Conservation (phyloP, 805 yeast species). For the Wickerhamomyces chaumierensis region DNA sequence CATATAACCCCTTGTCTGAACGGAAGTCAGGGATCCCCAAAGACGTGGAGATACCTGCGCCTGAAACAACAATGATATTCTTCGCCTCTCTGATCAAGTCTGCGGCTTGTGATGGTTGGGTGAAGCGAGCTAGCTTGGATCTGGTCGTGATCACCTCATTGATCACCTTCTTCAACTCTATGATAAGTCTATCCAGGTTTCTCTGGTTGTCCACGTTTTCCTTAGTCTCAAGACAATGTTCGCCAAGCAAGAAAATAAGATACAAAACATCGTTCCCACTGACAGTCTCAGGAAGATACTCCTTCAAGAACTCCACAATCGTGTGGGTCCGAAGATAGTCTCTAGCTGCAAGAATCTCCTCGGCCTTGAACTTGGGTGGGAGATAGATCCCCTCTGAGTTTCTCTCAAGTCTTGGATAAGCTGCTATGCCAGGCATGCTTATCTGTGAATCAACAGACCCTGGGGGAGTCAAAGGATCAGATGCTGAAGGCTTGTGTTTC, state of each 20-base stretch:
- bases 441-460: neutral
- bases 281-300: constrained; percentile 51
- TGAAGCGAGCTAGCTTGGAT: constrained; percentile 38
- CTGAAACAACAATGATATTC: constrained; percentile 67
- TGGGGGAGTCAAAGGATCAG: neutral
- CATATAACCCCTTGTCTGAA: constrained; percentile 77
- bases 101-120: constrained; percentile 48
- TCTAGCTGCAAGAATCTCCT: constrained; percentile 34
- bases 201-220: constrained; percentile 31
- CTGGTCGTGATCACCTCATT: constrained; percentile 49
- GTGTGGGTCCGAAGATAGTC: constrained; percentile 51
- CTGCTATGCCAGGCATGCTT: neutral
- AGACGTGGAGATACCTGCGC: constrained; percentile 89
- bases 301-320: constrained; percentile 42
- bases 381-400: constrained; percentile 1
- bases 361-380: constrained; percentile 28
- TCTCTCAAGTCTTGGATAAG: neutral
- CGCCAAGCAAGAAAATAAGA: constrained; percentile 57
- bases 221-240: constrained; percentile 19
- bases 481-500: no score
- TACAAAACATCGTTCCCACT: constrained; percentile 44
- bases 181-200: constrained; percentile 34
- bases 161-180: constrained; percentile 51
- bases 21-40: constrained; percentile 90
- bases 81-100: constrained; percentile 41